Percentiles rank a stretch among this genome's conserved stretches.
These are phyloP conservation scores for Chalciporus sp. DNA, from an alignment of 1,284 basidiomycete species.

Conservation along the genomic window DNA sequence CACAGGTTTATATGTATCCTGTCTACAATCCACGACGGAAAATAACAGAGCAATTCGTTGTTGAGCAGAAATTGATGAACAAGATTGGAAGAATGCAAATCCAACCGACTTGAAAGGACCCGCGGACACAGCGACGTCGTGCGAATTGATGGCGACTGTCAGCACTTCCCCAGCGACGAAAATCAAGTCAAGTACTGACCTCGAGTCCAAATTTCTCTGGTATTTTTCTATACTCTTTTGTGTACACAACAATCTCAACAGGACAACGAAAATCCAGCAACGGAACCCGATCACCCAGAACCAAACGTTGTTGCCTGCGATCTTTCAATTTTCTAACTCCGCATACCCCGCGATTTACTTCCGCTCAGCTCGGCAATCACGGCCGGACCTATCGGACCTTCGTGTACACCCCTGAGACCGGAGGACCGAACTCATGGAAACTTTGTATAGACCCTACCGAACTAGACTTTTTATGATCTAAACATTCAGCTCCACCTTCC, in stretches of 20 bases:
- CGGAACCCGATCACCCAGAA: not conserved
- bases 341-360: constrained; percentile 13
- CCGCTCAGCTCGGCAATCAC: constrained; percentile 1
- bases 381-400: constrained; percentile 8
- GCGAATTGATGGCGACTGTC: constrained; percentile 31
- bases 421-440: too few relatives aligned
- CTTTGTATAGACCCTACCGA: too few relatives aligned
- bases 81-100: constrained; percentile 15
- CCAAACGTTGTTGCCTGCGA: constrained; percentile 5
- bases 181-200: constrained; percentile 11
- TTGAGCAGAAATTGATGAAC: constrained; percentile 10
- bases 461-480: constrained; percentile 21
- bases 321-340: constrained; percentile 23
- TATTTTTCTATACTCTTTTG: not conserved
- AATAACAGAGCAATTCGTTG: not conserved
- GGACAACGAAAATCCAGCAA: not conserved
- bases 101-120: constrained; percentile 23
- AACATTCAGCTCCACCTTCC: constrained; percentile 55
- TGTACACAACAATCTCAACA: not conserved
- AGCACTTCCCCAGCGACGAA: not conserved
- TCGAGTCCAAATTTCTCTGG: not conserved
- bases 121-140: constrained; percentile 24
- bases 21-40: constrained; percentile 5
- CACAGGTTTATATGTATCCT: constrained; percentile 11
- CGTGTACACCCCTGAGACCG: not conserved